Percentiles rank a stretch among this genome's conserved stretches.
Conservation (phyloP, 2,329 filamentous ascomycete species). For the Fusarium illudens region DNA sequence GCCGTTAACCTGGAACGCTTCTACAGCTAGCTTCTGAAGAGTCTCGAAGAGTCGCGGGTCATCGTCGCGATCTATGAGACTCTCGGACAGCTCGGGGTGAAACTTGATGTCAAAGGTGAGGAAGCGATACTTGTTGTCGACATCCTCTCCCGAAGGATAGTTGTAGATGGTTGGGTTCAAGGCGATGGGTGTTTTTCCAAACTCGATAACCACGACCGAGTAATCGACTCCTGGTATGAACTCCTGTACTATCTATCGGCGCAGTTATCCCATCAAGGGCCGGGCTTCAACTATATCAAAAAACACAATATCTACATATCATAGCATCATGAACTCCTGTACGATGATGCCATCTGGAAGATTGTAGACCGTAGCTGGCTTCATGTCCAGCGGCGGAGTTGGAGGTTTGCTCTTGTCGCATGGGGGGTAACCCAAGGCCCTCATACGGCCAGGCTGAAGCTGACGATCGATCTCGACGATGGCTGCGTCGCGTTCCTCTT, state of each 20-base stretch:
- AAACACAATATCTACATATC: no score
- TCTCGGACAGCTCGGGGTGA: not conserved
- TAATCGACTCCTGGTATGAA: not conserved
- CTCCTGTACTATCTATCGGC: not conserved
- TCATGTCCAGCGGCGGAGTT: not conserved
- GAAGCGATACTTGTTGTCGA: not conserved
- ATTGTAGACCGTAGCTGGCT: not conserved
- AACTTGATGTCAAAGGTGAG: not conserved
- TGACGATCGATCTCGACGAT: not conserved
- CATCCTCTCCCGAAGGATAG: not conserved
- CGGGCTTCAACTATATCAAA: no score
- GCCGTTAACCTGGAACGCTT: not conserved
- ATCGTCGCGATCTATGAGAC: not conserved
- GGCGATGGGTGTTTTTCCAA: not conserved
- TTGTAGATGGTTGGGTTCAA: not conserved
- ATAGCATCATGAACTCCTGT: not conserved
- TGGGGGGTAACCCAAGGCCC: not conserved
- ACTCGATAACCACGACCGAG: not conserved
- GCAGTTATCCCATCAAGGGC: no score
- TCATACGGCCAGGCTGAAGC: not conserved
- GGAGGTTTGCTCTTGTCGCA: not conserved
- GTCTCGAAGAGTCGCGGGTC: not conserved
- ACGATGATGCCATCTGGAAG: not conserved
- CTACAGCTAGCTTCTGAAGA: not conserved
- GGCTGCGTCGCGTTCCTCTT: not conserved